These are phyloP conservation scores for Gleditsia sinensis DNA, from an alignment of 306 rosid genomes.

Conservation along the genomic window DNA sequence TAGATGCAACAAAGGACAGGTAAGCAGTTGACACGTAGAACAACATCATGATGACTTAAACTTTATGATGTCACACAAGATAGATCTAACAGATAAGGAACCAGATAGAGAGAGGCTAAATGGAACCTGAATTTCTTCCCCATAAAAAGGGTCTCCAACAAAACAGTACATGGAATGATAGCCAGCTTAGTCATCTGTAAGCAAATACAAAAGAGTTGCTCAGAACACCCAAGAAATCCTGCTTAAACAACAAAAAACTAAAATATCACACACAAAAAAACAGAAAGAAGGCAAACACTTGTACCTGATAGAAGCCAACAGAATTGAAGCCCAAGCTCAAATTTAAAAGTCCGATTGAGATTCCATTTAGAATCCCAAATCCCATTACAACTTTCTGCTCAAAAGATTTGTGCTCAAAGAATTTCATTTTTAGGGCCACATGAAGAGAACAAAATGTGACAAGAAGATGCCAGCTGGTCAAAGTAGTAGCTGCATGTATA, in stretches of 20 bases:
- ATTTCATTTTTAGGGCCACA: conserved; percentile 76
- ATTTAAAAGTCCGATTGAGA: conserved; percentile 95
- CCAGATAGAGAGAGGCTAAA: conserved; percentile 6
- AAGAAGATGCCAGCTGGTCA: conserved; percentile 99
- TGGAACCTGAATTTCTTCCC: conserved; percentile 88
- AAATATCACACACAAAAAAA: conserved; percentile 26
- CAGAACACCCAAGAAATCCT: conserved; percentile 8
- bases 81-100: neutral
- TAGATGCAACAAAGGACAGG: neutral
- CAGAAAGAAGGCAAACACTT: conserved; percentile 23
- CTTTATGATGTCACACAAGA: neutral
- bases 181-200: conserved; percentile 98
- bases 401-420: conserved; percentile 92
- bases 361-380: conserved; percentile 95
- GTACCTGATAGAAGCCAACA: conserved; percentile 97
- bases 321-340: conserved; percentile 98
- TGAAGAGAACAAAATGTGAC: conserved; percentile 98
- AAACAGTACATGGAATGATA: conserved; percentile 95
- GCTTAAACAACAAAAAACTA: conserved; percentile 6
- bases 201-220: conserved; percentile 34
- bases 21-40: neutral
- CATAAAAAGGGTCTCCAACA: conserved; percentile 93
- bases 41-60: neutral
- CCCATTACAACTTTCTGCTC: conserved; percentile 83
- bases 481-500: conserved; percentile 80